Evolutionary conservation across 495 filamentous ascomycete species (phyloP).

Genomic region (Neurospora discreta): DNA sequence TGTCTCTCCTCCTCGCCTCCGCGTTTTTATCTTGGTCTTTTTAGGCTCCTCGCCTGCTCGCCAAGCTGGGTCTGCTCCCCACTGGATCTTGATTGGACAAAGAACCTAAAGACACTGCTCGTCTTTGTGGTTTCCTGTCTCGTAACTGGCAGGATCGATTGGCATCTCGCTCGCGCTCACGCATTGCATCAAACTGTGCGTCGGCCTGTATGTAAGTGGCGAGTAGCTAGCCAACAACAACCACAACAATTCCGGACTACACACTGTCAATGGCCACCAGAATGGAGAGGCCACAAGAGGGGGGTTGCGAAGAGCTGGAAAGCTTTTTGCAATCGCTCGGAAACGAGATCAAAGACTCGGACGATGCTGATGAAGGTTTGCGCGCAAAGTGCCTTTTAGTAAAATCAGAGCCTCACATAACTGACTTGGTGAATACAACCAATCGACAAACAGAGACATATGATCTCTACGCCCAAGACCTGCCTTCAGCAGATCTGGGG

Average conservation of each 20-base stretch:
- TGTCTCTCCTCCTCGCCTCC: not conserved
- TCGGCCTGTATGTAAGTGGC: not conserved
- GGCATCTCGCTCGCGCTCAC: not conserved
- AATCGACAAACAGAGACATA: constrained; percentile 57
- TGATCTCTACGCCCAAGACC: constrained; percentile 64
- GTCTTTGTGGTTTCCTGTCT: not conserved
- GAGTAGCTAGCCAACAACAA: not conserved
- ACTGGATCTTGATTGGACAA: not conserved
- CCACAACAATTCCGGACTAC: not conserved
- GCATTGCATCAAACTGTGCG: not conserved
- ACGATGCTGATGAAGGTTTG: constrained; percentile 10
- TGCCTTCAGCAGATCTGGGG: constrained; percentile 70
- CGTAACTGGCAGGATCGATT: not conserved
- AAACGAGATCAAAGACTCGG: constrained; percentile 1
- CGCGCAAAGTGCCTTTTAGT: not conserved
- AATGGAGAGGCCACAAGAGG: not conserved
- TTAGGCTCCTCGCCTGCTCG: not conserved
- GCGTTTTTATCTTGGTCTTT: constrained; percentile 1
- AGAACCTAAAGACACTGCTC: not conserved
- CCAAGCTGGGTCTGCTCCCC: not conserved
- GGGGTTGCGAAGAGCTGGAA: constrained; percentile 5
- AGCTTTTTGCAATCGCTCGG: constrained; percentile 2
- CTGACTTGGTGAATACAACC: not conserved
- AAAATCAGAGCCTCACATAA: not conserved
- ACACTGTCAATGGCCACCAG: not conserved